Conservation (phyloP, 164 flowering plant genomes). For the Aristolochia contorta region DNA sequence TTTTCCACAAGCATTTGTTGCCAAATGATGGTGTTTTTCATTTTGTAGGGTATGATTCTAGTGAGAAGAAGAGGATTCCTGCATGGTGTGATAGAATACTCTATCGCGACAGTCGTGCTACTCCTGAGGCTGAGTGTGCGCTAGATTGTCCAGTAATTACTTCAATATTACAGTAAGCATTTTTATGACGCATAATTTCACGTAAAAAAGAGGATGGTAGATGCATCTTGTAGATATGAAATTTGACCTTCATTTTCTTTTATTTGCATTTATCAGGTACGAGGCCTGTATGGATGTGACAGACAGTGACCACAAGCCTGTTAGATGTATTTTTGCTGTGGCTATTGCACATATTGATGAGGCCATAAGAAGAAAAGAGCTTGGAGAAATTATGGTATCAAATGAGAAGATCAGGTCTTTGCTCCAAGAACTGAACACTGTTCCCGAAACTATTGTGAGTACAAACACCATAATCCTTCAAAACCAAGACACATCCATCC, state of each 20-base stretch:
- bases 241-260: conserved; percentile 1
- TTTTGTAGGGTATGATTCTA: conserved; percentile 86
- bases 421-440: conserved; percentile 32
- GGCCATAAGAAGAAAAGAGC: conserved; percentile 66
- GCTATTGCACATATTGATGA: conserved; percentile 70
- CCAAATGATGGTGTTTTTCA: neutral
- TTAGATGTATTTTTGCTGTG: conserved; percentile 63
- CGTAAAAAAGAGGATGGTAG: neutral
- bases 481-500: conserved; percentile 48
- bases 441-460: conserved; percentile 79
- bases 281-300: conserved; percentile 97
- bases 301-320: conserved; percentile 99
- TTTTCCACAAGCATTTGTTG: too few relatives aligned
- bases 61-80: conserved; percentile 98
- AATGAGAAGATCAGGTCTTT: conserved; percentile 44
- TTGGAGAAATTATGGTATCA: conserved; percentile 52
- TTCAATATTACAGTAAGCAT: conserved; percentile 53
- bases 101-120: conserved; percentile 70
- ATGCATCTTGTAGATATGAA: neutral
- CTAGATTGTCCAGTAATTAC: conserved; percentile 77
- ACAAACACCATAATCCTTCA: conserved; percentile 56
- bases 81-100: conserved; percentile 98
- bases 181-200: neutral
- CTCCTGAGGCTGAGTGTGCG: conserved; percentile 48
- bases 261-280: conserved; percentile 44